Conservation (phyloP, 2,329 filamentous ascomycete species). For the Cyanodermella asteris region DNA sequence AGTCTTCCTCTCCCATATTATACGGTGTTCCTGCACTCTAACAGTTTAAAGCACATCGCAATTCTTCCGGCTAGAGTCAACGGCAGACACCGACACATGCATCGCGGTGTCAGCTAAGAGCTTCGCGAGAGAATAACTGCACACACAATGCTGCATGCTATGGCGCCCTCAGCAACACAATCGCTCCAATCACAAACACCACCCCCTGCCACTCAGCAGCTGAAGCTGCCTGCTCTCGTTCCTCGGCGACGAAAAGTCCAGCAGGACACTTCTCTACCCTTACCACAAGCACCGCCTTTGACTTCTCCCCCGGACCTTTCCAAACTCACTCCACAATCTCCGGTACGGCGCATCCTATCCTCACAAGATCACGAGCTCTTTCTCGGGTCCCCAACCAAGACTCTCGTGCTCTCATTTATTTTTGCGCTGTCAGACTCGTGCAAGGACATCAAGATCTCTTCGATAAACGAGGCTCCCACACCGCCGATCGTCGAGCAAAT, state of each 20-base stretch:
- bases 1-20: too few species aligned
- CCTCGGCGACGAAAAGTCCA: conserved; percentile 35
- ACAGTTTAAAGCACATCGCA: too few species aligned
- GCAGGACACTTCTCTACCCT: conserved; percentile 34
- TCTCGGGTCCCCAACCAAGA: conserved; percentile 51
- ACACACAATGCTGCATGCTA: too few species aligned
- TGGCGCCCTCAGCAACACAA: too few species aligned
- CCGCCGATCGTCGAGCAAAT: conserved; percentile 41
- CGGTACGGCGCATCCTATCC: conserved; percentile 63
- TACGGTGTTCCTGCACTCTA: too few species aligned
- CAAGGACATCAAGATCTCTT: conserved; percentile 42
- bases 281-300: conserved; percentile 55
- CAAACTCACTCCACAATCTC: conserved; percentile 39
- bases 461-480: conserved; percentile 34
- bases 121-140: too few species aligned
- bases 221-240: conserved; percentile 23
- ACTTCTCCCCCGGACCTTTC: conserved; percentile 43
- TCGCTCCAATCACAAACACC: too few species aligned
- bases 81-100: too few species aligned
- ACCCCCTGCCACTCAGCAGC: too few species aligned
- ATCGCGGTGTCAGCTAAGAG: too few species aligned
- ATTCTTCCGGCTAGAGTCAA: too few species aligned
- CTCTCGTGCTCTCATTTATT: conserved; percentile 60
- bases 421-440: conserved; percentile 73
- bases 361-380: conserved; percentile 62